Conservation (phyloP, 257 asterid genomes). For the Plantago ovata region DNA sequence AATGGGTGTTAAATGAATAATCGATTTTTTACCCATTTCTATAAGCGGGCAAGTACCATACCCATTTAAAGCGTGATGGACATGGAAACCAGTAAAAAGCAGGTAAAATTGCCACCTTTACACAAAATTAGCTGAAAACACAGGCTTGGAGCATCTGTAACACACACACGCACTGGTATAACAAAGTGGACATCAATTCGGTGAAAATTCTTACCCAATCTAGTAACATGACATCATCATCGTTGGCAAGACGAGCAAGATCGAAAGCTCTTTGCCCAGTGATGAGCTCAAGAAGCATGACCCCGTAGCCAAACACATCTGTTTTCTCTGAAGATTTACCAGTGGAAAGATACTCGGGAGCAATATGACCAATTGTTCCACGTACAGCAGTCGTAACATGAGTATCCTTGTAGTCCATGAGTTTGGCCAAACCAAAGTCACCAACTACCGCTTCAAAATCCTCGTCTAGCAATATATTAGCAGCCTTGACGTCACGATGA, state of each 20-base stretch:
- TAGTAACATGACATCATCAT: slow-evolving; percentile 40
- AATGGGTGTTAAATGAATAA: too few species aligned
- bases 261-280: slow-evolving; percentile 46
- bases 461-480: slow-evolving; percentile 57
- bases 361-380: slow-evolving; percentile 72
- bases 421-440: slow-evolving; percentile 65
- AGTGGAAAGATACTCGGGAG: slow-evolving; percentile 60
- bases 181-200: not conserved
- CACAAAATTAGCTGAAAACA: too few species aligned
- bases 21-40: too few species aligned
- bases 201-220: slow-evolving; percentile 34
- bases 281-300: slow-evolving; percentile 49
- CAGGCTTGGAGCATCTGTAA: not conserved
- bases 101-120: too few species aligned
- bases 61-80: too few species aligned
- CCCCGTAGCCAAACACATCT: slow-evolving; percentile 49
- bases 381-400: slow-evolving; percentile 67
- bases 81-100: too few species aligned
- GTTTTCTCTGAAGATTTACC: slow-evolving; percentile 48
- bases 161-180: not conserved
- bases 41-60: too few species aligned
- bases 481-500: slow-evolving; percentile 71
- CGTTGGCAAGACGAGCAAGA: slow-evolving; percentile 40
- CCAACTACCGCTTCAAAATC: slow-evolving; percentile 68
- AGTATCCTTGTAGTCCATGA: slow-evolving; percentile 59